Base-by-base conservation (phyloP, 257 asterid species). In the Craterostigma plantagineum region DNA sequence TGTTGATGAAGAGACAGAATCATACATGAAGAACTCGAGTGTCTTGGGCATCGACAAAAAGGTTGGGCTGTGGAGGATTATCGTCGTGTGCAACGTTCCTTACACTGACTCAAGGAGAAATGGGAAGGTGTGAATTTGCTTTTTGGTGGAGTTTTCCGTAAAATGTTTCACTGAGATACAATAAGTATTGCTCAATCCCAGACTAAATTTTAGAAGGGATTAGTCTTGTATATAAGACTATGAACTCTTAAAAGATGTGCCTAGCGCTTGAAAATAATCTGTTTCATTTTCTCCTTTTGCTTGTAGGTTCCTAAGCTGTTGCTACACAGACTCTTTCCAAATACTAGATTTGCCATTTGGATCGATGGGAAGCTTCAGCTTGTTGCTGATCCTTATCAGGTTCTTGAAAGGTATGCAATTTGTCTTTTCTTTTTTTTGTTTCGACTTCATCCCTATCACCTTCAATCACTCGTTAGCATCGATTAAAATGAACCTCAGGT, bases 351-450 rank as follows among this genome's bases (percentile, higher is more conserved):
- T 66, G 81, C 97, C 16, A 38, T 86, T 51, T 86, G 97, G 94
- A 59, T 86, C 35, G 97, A 86, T 66, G 97, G 91, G 46, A 86
- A 86, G 57, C 92, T 86, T 48, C 84, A 86, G 66, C 83, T 86
- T 37, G 78, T 78, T 52, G 93, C 78, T 51, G 96, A 86, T 67
- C 96, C 96, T 45, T 50, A 72, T 62, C 81, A 70, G 67, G 64
- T 81, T 62, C 90, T 81, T 10, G 97, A 86, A 71, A 81, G 97
- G 97, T 78, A 60, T 23, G 30, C 30, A 23, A n/a, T 23, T 23
- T 23, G 2, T 23, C 30, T 23, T 23, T 23, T 23, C 30, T 23
- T 23, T 23, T n/a, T n/a, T 23, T 23, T 23, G 30, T 23, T 23
- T 23, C 30, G 6, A 23, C 30, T 23, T 23, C 30, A 10, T 8